phyloP scores from a whole-genome alignment of 129 eudicot species.

The Centella asiatica region DNA sequence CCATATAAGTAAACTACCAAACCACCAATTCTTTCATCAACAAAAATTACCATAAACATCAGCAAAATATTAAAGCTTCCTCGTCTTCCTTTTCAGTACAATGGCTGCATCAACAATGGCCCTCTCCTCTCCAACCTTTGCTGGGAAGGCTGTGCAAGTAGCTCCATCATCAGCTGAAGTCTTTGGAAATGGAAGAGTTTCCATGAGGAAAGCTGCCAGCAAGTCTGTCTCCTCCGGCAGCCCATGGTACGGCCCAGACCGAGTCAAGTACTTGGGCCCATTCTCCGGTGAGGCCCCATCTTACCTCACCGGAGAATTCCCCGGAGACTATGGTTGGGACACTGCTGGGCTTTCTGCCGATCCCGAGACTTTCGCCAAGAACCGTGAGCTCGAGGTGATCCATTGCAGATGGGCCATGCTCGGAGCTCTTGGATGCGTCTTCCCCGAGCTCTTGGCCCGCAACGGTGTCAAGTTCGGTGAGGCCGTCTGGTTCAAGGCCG shows the following conservation, averaged over 20 bases:
- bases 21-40: not conserved
- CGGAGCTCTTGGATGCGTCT: conserved; percentile 7
- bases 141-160: conserved; percentile 12
- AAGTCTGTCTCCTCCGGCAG: conserved; percentile 11
- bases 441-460: conserved; percentile 1
- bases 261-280: conserved; percentile 32
- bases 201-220: conserved; percentile 24
- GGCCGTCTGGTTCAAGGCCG: conserved; percentile 3
- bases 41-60: not conserved
- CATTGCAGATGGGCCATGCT: not conserved
- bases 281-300: conserved; percentile 24
- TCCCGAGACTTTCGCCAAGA: not conserved
- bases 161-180: conserved; percentile 12
- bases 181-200: conserved; percentile 9
- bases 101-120: conserved; percentile 30
- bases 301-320: conserved; percentile 16
- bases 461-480: not conserved
- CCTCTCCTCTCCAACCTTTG: conserved; percentile 21
- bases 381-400: not conserved
- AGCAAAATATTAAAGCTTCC: not conserved
- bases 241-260: too few relatives aligned
- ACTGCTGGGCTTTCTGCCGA: conserved; percentile 8
- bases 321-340: conserved; percentile 11
- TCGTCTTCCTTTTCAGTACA: not conserved
- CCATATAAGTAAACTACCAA: not conserved